Conservation (phyloP, 106 monocot genomes). For the Xerophyta viscosa region DNA sequence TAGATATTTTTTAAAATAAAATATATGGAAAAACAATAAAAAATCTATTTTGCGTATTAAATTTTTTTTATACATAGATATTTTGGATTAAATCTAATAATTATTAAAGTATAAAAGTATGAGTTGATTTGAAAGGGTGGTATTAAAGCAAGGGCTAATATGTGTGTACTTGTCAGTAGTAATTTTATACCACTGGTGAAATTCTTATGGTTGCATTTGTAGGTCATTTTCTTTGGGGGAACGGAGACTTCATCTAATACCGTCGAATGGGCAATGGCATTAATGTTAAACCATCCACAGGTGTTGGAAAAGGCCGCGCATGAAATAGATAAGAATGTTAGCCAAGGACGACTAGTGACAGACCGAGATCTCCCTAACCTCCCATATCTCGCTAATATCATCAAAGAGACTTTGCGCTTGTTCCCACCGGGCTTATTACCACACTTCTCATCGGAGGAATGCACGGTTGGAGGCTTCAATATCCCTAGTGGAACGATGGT, state of each 20-base stretch:
- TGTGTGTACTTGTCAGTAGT: no score
- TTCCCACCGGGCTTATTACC: slow-evolving; percentile 27
- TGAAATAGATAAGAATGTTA: neutral
- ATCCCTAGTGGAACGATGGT: slow-evolving; percentile 25
- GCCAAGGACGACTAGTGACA: neutral
- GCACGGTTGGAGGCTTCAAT: slow-evolving; percentile 14
- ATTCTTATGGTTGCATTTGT: no score
- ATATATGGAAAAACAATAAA: no score
- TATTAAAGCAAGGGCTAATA: no score
- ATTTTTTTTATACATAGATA: no score
- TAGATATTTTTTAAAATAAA: no score
- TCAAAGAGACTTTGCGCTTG: slow-evolving; percentile 30
- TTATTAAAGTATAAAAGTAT: no score
- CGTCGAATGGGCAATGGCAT: slow-evolving; percentile 22
- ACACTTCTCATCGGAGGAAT: slow-evolving; percentile 28
- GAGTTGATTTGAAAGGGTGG: no score
- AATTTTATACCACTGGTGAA: no score
- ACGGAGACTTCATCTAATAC: slow-evolving; percentile 19
- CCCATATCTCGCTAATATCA: neutral
- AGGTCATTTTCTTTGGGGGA: slow-evolving; percentile 1
- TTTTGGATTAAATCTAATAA: no score
- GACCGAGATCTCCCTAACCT: slow-evolving; percentile 3
- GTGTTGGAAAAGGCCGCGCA: neutral
- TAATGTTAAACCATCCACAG: slow-evolving; percentile 1
- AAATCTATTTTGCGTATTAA: no score